These are phyloP conservation scores for Ascochyta viciae-villosae DNA, from an alignment of 2,329 filamentous ascomycete genomes.

Conservation along the genomic window DNA sequence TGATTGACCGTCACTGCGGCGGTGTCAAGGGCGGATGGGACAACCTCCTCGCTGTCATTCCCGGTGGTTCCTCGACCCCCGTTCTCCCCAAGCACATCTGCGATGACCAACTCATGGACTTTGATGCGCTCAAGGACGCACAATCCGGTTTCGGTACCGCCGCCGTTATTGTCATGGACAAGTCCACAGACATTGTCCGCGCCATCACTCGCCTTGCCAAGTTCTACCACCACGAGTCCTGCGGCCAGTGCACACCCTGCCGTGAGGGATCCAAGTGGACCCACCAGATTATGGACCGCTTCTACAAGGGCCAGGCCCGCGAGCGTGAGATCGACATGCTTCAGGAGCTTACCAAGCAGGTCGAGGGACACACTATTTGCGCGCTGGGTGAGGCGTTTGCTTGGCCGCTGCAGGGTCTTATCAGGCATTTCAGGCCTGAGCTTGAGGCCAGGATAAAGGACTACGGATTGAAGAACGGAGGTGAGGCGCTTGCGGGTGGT, in stretches of 20 bases:
- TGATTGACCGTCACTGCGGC: conserved; percentile 98
- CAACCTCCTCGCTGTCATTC: conserved; percentile 93
- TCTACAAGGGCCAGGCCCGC: conserved; percentile 88
- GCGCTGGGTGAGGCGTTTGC: conserved; percentile 97
- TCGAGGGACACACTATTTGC: conserved; percentile 98
- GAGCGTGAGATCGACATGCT: conserved; percentile 98
- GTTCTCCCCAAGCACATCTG: conserved; percentile 90
- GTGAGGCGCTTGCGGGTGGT: conserved; percentile 81
- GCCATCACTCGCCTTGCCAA: conserved; percentile 91
- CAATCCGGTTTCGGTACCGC: conserved; percentile 97
- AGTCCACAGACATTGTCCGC: conserved; percentile 93
- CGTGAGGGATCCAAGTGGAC: conserved; percentile 99
- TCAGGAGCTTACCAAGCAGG: conserved; percentile 98
- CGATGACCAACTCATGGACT: conserved; percentile 98
- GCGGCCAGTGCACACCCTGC: conserved; percentile 99
- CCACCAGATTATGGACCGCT: conserved; percentile 97
- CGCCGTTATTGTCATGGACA: conserved; percentile 99
- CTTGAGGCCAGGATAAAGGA: conserved; percentile 89
- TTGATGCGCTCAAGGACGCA: conserved; percentile 96
- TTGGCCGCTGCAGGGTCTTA: conserved; percentile 97
- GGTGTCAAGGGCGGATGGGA: conserved; percentile 97
- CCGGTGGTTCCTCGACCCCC: conserved; percentile 94
- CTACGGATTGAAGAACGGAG: conserved; percentile 75
- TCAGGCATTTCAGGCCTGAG: conserved; percentile 97
- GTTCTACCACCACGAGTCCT: conserved; percentile 98